Conservation (phyloP, 495 filamentous ascomycete species). For the Baudoinia panamericana region DNA sequence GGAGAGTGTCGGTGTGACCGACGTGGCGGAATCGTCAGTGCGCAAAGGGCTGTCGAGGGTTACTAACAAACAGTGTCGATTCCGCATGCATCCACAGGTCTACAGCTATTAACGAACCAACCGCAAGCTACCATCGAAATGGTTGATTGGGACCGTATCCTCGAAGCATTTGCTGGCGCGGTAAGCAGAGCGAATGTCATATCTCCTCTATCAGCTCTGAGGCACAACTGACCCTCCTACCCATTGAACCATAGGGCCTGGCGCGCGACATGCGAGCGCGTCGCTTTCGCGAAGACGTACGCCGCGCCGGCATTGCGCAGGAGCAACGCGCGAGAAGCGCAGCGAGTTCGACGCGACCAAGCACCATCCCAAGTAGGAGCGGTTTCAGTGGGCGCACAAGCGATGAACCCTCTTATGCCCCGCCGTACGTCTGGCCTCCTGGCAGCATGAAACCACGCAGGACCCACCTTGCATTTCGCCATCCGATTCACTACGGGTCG, state of each 20-base stretch:
- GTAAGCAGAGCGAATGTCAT: no score
- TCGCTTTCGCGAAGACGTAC: background rate
- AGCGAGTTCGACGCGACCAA: background rate
- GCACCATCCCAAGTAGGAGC: background rate
- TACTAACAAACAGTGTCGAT: no score
- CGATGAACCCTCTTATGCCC: background rate
- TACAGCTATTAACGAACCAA: no score
- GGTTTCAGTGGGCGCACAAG: background rate
- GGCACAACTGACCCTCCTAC: no score
- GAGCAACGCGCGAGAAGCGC: background rate
- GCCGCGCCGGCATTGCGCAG: background rate
- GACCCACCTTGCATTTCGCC: background rate
- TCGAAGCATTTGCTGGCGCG: background rate
- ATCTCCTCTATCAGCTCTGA: no score
- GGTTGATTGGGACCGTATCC: constrained; percentile 1
- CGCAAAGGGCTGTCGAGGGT: no score
- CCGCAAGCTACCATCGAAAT: no score
- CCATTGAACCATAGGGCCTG: no score
- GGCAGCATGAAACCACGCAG: background rate
- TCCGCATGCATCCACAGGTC: no score
- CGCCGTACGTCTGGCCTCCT: background rate
- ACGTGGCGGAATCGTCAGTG: no score
- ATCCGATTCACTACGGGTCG: background rate
- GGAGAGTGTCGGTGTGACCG: no score
- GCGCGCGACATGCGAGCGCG: background rate